These are phyloP conservation scores for Rhododendron simsii DNA, from an alignment of 148 eudicot species.

Conservation along the genomic window DNA sequence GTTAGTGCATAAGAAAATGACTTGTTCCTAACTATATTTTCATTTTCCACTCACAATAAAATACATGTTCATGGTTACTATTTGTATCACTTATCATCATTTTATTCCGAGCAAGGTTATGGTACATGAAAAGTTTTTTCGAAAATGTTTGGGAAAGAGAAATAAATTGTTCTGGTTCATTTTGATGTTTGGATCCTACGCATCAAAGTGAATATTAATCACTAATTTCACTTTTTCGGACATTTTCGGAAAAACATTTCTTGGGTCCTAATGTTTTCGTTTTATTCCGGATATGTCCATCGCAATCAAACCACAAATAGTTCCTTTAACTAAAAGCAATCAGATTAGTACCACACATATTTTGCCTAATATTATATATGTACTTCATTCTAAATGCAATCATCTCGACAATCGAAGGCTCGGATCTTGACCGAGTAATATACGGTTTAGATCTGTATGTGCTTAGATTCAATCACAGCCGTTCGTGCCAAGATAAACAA, in stretches of 20 bases:
- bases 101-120: neutral
- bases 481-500: too few species aligned
- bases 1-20: neutral
- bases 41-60: neutral
- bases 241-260: too few species aligned
- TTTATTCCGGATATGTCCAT: neutral
- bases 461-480: too few species aligned
- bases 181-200: too few species aligned
- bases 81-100: neutral
- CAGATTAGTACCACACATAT: neutral
- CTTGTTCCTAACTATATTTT: neutral
- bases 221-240: too few species aligned
- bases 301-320: neutral
- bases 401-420: too few species aligned
- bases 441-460: too few species aligned
- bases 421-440: too few species aligned
- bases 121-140: too few species aligned
- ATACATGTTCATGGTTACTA: neutral
- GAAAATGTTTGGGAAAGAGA: neutral
- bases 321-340: neutral
- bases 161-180: neutral
- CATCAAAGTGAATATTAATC: neutral
- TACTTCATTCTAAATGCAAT: neutral
- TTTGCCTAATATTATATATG: neutral
- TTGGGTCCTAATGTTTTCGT: neutral